These are phyloP conservation scores for Sclerotinia glacialis DNA, from an alignment of 2,329 filamentous ascomycete genomes.

Conservation along the genomic window DNA sequence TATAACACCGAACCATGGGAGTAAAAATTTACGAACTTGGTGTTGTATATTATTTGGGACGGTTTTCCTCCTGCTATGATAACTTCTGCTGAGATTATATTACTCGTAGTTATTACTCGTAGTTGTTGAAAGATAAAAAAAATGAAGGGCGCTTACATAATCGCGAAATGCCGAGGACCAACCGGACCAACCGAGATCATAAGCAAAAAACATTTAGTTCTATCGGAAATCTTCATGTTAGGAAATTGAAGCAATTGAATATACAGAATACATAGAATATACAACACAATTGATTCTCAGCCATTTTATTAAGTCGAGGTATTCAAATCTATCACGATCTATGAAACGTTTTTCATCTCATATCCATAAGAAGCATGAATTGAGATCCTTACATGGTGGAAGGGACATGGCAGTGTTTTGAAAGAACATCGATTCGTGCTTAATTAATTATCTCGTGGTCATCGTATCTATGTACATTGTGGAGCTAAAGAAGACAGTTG, in stretches of 20 bases:
- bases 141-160: background rate
- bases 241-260: no score
- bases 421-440: background rate
- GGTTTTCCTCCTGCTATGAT: background rate
- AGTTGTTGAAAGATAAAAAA: background rate
- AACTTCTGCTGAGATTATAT: background rate
- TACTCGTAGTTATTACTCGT: no score
- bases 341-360: no score
- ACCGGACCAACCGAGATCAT: background rate
- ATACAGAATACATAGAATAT: background rate
- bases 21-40: background rate
- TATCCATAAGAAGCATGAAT: no score
- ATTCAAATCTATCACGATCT: no score
- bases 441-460: conserved; percentile 11
- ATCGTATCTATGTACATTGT: background rate
- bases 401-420: background rate
- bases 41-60: background rate
- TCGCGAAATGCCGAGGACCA: background rate
- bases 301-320: no score
- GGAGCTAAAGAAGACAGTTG: background rate
- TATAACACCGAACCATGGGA: no score
- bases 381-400: background rate
- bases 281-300: background rate
- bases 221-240: no score
- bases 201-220: no score